phyloP scores from a whole-genome alignment of 2,329 filamentous ascomycete species.

The Cercospora sp. region DNA sequence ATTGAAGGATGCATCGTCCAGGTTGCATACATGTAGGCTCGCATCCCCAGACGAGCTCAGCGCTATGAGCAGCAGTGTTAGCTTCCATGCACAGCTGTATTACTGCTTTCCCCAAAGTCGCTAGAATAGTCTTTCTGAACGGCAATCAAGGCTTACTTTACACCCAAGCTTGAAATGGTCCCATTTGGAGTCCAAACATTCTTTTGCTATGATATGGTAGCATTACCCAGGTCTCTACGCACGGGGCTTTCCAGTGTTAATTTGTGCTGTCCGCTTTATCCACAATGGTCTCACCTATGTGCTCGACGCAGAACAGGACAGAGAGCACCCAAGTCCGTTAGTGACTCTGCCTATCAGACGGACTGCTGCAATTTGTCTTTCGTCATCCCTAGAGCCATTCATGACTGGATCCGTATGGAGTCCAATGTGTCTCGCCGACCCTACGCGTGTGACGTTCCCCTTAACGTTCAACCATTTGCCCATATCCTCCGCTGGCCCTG shows the following conservation, averaged over 20 bases:
- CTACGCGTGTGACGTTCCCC: background rate
- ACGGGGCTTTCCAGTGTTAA: too few relatives aligned
- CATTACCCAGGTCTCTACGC: background rate
- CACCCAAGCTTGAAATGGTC: too few relatives aligned
- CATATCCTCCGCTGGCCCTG: background rate
- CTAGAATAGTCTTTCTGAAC: background rate
- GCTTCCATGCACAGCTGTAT: background rate
- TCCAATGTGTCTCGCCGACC: background rate
- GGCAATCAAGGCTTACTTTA: too few relatives aligned
- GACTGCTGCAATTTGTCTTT: background rate
- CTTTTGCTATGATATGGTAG: background rate
- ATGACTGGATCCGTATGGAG: background rate
- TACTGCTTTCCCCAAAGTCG: background rate
- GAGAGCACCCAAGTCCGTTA: background rate
- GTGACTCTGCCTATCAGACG: background rate
- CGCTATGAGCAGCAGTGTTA: too few relatives aligned
- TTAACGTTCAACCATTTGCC: background rate
- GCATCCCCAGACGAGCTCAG: too few relatives aligned
- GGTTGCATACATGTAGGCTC: too few relatives aligned
- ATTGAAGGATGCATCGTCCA: too few relatives aligned
- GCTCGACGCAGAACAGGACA: background rate
- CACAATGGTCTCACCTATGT: background rate
- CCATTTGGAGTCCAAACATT: background rate
- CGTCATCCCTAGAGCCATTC: background rate
- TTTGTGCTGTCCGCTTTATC: too few relatives aligned